Conservation (phyloP, 192 early-diverging fungal species). For the Mortierella claussenii region DNA sequence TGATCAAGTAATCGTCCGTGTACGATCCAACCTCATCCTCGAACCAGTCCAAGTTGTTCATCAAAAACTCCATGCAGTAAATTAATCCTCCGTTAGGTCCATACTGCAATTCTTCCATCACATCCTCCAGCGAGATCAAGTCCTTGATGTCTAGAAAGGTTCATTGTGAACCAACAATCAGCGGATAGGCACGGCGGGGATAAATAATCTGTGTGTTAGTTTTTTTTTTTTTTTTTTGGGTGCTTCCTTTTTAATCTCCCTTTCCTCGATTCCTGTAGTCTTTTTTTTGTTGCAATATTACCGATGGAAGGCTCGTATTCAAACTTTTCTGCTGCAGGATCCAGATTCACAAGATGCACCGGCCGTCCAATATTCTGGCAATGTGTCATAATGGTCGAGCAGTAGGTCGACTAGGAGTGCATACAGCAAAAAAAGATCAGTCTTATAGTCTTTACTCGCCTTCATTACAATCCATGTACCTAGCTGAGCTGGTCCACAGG, state of each 20-base stretch:
- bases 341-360: constrained; percentile 95
- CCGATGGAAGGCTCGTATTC: constrained; percentile 91
- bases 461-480: too few relatives aligned
- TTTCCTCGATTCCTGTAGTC: too few relatives aligned
- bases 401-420: constrained; percentile 91
- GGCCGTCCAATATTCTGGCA: constrained; percentile 83
- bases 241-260: too few relatives aligned
- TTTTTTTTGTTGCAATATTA: constrained; percentile 22
- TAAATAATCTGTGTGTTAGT: too few relatives aligned
- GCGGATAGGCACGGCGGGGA: too few relatives aligned
- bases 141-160: constrained; percentile 83
- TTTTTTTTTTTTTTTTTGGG: too few relatives aligned
- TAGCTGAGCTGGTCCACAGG: too few relatives aligned
- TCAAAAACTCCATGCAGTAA: constrained; percentile 96
- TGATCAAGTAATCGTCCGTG: constrained; percentile 96
- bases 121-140: constrained; percentile 97
- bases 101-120: constrained; percentile 96
- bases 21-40: constrained; percentile 92
- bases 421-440: too few relatives aligned
- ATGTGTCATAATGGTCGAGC: constrained; percentile 94
- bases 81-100: constrained; percentile 98
- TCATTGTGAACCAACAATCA: too few relatives aligned
- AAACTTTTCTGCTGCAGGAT: constrained; percentile 97
- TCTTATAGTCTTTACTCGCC: too few relatives aligned
- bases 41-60: constrained; percentile 97